phyloP scores from a whole-genome alignment of 164 flowering plant genomes.

The Macadamia integrifolia region DNA sequence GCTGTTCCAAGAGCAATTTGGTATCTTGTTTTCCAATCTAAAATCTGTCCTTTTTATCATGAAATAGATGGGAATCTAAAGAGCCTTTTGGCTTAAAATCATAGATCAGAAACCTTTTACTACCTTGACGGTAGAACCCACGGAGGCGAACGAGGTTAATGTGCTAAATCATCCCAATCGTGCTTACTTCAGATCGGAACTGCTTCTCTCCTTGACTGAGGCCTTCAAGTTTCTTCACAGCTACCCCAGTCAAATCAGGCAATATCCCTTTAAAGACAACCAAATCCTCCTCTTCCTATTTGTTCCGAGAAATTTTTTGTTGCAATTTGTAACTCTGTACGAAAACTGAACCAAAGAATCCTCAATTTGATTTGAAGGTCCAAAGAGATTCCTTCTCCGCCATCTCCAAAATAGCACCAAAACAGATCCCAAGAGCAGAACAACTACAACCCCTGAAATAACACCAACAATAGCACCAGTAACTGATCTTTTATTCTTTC shows the following conservation, averaged over 20 bases:
- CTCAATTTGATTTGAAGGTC: not conserved
- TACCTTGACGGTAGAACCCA: constrained; percentile 51
- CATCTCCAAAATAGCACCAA: not conserved
- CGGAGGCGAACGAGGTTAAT: constrained; percentile 48
- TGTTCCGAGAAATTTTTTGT: not conserved
- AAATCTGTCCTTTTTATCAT: constrained; percentile 4
- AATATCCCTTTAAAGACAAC: constrained; percentile 46
- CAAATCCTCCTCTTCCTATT: constrained; percentile 48
- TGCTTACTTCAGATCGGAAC: not conserved
- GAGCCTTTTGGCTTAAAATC: constrained; percentile 56
- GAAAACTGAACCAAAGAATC: too few species aligned
- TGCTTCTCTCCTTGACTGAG: constrained; percentile 52
- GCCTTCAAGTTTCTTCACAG: constrained; percentile 49
- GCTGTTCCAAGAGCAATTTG: constrained; percentile 25
- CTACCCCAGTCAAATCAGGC: constrained; percentile 34
- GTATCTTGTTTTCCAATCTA: constrained; percentile 32
- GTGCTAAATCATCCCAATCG: constrained; percentile 27
- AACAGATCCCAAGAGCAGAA: not conserved
- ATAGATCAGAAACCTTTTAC: constrained; percentile 40
- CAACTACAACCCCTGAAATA: not conserved
- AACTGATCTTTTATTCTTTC: too few species aligned
- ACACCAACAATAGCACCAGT: too few species aligned
- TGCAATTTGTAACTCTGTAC: not conserved
- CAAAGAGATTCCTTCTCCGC: not conserved
- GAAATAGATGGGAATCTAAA: constrained; percentile 33